Base-by-base conservation (phyloP, 2,329 filamentous ascomycete genomes). In the Trichoderma sp. region DNA sequence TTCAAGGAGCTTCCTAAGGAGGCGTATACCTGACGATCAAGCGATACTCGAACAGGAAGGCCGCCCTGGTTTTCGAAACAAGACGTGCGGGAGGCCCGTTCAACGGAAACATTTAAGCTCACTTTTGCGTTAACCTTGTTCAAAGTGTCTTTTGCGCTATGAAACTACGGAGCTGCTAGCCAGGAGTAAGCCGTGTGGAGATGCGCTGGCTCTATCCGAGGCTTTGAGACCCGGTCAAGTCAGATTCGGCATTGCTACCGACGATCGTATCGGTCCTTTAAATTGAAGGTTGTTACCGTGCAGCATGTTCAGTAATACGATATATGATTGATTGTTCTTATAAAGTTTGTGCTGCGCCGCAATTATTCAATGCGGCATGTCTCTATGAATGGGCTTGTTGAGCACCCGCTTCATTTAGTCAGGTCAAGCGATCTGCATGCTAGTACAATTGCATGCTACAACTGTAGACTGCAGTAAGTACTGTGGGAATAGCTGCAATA, bases 41-140 rank as follows among this genome's bases (percentile, higher is more conserved):
- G 58, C 58, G 58, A 60, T 60, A 34, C 58, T 21, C 18, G 49
- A 60, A 60, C 28, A 60, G 58, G 58, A 60, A 60, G 58, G 37
- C 39, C 39, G 28, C 21, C 16, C n/a, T 24, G 8, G 5, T 24
- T 49, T 49, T 24, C 21, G 46, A 49, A 60, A 46, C 37, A 46
- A 16, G 26, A 30, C 3, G 26, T 34, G 58, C 30, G 26, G 43
- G 49, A 28, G 16, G 21, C 14, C 24, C 26, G 14, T 32, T 26
- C 24, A 59, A 18, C 37, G 8, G 13, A 43, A 60, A 54, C 24
- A 54, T 30, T 46, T 60, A 60, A 49, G 58, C 58, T 60, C 58
- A 49, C 14, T 46, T 39, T 49, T 60, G 21, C 39, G 7, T 60
- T 60, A 60, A 49, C 58, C 58, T 60, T 60, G 58, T 28, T 28